These are phyloP conservation scores for Scedosporium aurantiacum DNA, from an alignment of 2,329 filamentous ascomycete genomes.

Conservation along the genomic window DNA sequence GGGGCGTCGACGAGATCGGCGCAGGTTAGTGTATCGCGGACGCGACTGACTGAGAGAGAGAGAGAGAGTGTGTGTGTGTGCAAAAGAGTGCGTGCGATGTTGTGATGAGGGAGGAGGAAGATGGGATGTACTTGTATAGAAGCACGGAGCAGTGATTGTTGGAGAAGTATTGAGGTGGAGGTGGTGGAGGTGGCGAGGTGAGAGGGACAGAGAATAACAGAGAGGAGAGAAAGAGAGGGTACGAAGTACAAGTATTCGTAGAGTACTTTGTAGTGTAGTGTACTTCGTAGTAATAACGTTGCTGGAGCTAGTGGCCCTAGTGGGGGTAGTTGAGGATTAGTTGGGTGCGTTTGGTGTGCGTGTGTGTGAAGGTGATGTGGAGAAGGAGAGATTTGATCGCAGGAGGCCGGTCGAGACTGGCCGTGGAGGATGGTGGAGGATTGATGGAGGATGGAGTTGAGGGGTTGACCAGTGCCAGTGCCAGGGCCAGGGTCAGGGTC, in stretches of 20 bases:
- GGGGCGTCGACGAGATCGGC: not conserved
- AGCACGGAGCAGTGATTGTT: not conserved
- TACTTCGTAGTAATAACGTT: not conserved
- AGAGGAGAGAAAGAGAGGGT: constrained; percentile 3
- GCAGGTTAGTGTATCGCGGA: not conserved
- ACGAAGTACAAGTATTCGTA: constrained; percentile 3
- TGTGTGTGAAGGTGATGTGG: not conserved
- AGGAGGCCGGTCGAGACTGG: no score
- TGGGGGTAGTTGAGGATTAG: not conserved
- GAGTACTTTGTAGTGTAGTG: no score
- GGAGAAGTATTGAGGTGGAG: constrained; percentile 5
- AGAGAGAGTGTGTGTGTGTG: not conserved
- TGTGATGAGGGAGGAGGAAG: constrained; percentile 2
- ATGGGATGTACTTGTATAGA: not conserved
- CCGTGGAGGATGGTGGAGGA: no score
- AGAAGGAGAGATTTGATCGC: not conserved
- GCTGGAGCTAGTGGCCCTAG: not conserved
- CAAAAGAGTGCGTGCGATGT: not conserved
- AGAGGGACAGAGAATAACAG: constrained; percentile 9
- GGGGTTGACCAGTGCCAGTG: no score
- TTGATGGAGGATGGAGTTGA: no score
- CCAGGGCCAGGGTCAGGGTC: no score
- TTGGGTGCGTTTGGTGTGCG: not conserved
- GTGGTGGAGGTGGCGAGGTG: constrained; percentile 8
- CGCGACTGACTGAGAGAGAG: not conserved